phyloP scores from a whole-genome alignment of 768 basidiomycete species.

The Psilocybe azurescens region DNA sequence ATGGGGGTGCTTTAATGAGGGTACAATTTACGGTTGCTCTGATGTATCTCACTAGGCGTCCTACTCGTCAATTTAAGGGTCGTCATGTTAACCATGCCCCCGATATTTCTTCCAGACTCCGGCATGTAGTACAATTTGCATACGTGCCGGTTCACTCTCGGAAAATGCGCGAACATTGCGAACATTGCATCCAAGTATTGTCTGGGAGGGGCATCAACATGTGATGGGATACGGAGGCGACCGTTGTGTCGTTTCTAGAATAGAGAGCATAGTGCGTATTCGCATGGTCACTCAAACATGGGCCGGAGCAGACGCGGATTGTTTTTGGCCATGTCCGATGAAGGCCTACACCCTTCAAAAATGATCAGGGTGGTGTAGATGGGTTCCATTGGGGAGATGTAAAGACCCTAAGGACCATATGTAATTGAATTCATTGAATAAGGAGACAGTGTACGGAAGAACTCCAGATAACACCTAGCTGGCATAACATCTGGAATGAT shows the following conservation, averaged over 20 bases:
- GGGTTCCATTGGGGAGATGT: neutral
- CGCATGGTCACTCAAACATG: neutral
- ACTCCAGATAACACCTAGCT: neutral
- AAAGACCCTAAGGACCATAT: neutral
- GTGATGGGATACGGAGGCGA: too few relatives aligned
- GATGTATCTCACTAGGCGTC: neutral
- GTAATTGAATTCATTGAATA: neutral
- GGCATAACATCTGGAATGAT: neutral
- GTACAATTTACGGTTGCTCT: neutral
- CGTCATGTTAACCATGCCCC: neutral
- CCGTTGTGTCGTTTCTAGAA: too few relatives aligned
- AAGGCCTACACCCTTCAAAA: neutral
- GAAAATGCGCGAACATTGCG: neutral
- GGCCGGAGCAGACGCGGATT: neutral
- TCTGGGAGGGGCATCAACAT: too few relatives aligned
- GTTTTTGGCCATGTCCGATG: neutral
- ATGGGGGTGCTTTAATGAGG: neutral
- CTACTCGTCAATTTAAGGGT: neutral
- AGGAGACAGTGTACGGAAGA: neutral
- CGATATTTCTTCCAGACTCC: neutral
- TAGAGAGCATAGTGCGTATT: neutral
- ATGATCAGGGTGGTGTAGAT: neutral
- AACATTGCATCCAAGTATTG: neutral
- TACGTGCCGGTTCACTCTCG: too few relatives aligned
- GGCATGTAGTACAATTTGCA: neutral